These are phyloP conservation scores for Urochloa ruziziensis DNA, from an alignment of 176 grass and related monocot genomes.

Conservation along the genomic window DNA sequence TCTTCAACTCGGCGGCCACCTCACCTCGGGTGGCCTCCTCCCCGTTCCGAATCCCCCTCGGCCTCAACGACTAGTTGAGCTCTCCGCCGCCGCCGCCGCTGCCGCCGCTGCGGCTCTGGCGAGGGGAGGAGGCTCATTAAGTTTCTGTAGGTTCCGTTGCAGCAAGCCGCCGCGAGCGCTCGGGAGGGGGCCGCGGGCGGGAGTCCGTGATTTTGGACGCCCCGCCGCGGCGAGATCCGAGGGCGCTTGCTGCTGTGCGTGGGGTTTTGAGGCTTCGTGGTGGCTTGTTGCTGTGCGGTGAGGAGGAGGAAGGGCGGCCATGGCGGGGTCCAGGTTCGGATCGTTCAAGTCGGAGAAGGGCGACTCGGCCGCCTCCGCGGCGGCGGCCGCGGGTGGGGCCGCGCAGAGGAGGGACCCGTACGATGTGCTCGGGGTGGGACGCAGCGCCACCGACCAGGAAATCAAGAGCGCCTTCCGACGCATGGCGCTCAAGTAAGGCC, in stretches of 20 bases:
- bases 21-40: neutral
- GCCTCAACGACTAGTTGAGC: neutral
- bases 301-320: constrained; percentile 12
- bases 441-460: constrained; percentile 87
- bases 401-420: constrained; percentile 84
- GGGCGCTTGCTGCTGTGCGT: neutral
- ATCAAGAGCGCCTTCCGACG: constrained; percentile 93
- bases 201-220: neutral
- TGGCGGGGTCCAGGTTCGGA: constrained; percentile 72
- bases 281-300: neutral
- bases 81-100: constrained; percentile 1
- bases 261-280: neutral
- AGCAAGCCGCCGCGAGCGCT: constrained; percentile 5
- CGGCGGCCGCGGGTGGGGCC: constrained; percentile 16
- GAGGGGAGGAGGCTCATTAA: neutral
- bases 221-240: constrained; percentile 32
- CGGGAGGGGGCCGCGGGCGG: neutral
- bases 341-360: constrained; percentile 83
- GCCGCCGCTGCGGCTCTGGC: constrained; percentile 1
- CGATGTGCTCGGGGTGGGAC: constrained; percentile 83
- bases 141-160: neutral
- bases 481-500: constrained; percentile 92
- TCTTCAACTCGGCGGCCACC: constrained; percentile 1
- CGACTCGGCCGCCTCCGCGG: constrained; percentile 40
- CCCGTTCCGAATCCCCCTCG: neutral